Base-by-base conservation (phyloP, 768 basidiomycete species). In the Pisolithus marmoratus region DNA sequence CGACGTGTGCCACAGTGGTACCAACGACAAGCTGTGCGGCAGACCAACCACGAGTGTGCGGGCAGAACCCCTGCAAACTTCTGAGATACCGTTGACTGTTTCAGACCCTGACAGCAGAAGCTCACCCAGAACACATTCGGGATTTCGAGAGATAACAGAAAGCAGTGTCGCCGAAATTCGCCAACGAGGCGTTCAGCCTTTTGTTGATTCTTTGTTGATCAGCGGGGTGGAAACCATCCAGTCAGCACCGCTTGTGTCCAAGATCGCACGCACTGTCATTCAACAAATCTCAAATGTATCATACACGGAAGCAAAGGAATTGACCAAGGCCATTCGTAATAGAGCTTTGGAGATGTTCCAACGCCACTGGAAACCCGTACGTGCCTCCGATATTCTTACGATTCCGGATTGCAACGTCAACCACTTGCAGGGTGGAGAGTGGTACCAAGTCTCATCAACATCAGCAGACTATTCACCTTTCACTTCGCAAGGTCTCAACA, bases 401-500 rank as follows among this genome's bases (percentile, higher is more conserved):
- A 12, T 4, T 19, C 50, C 15, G 26, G 19, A 8, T 17, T 43
- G 7, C 38, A 59, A 19, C n/a, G 42, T 15, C 2, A 2, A 8
- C 5, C 37, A 45, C 14, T 29, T 44, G 22, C 34, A 67, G 66
- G 40, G 54, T 27, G 59, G 58, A n/a, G 29, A 52, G 31, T 55
- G 54, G 52, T 38, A 8, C 19, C 43, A 24, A 2, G 49, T 29
- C 26, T 17, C 53, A 11, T 40, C 57, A 9, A 48, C 52, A 14
- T 37, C 22, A 5, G 3, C 8, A 9, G n/a, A 48, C 15, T 44
- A 50, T n/a, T 37, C 38, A 31, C 44, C 57, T 31, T 47, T 58
- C 37, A 58, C 51, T 0, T 52, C 61, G 15, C 46, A 53, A 22
- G 59, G 61, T 6, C 50, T 69, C 22, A 65, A 70, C 37, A 60